phyloP scores from a whole-genome alignment of 768 basidiomycete genomes.

The Cystobasidium onofrii region DNA sequence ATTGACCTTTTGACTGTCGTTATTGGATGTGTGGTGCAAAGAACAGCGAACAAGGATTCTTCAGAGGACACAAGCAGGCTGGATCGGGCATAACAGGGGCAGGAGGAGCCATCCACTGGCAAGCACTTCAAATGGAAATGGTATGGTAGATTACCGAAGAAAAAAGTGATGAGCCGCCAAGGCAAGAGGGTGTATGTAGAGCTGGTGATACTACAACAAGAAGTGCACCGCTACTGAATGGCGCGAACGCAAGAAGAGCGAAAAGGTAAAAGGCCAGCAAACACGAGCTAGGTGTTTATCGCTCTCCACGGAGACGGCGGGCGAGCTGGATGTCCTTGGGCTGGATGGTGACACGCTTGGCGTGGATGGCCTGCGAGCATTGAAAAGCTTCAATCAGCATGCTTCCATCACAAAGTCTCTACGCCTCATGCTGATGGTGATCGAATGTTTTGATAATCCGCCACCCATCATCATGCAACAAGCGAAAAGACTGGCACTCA shows the following conservation, averaged over 20 bases:
- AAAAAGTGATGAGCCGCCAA: neutral
- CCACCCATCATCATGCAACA: neutral
- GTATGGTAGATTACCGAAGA: neutral
- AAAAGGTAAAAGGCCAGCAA: neutral
- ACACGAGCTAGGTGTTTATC: slow-evolving; percentile 43
- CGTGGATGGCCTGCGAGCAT: slow-evolving; percentile 47
- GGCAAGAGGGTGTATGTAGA: neutral
- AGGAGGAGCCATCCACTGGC: too few relatives aligned
- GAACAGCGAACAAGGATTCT: too few relatives aligned
- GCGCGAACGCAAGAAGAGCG: neutral
- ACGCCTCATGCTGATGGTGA: neutral
- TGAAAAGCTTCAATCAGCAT: neutral
- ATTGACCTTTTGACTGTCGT: too few relatives aligned
- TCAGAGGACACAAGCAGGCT: too few relatives aligned
- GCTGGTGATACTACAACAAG: neutral
- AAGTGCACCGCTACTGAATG: neutral
- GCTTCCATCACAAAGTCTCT: neutral
- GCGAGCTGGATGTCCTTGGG: slow-evolving; percentile 51
- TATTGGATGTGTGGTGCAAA: too few relatives aligned
- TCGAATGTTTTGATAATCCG: slow-evolving; percentile 3
- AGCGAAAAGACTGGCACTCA: slow-evolving; percentile 29
- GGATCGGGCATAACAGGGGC: too few relatives aligned
- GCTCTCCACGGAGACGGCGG: slow-evolving; percentile 52
- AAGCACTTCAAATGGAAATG: neutral
- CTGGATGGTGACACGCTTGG: slow-evolving; percentile 64